Conservation (phyloP, 2,329 filamentous ascomycete genomes). For the Penicillium griseofulvum region DNA sequence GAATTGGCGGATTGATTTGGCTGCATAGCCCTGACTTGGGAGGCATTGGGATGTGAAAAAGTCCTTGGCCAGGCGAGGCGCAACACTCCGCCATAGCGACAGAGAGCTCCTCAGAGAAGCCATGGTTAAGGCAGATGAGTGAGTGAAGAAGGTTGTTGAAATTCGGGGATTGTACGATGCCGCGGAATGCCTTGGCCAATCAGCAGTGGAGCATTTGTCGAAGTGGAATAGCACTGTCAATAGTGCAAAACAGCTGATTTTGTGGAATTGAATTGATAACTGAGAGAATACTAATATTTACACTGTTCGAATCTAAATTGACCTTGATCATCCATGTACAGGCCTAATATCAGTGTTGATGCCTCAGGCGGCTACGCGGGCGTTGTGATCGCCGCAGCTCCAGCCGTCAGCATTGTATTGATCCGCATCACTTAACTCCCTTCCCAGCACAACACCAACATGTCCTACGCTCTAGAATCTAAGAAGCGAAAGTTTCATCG, state of each 20-base stretch:
- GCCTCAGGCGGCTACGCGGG: constrained; percentile 25
- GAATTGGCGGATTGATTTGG: constrained; percentile 33
- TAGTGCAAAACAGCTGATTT: neutral
- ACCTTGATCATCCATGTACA: neutral
- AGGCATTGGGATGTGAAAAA: constrained; percentile 46
- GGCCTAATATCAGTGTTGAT: neutral
- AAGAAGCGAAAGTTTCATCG: constrained; percentile 51
- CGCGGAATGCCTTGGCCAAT: constrained; percentile 18
- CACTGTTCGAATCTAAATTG: neutral
- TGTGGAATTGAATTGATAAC: neutral
- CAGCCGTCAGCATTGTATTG: constrained; percentile 6
- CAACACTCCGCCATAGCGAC: constrained; percentile 34
- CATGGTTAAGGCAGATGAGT: constrained; percentile 25
- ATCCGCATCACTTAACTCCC: constrained; percentile 7
- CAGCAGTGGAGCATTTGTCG: constrained; percentile 20
- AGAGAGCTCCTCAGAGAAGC: constrained; percentile 33
- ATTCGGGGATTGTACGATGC: constrained; percentile 20
- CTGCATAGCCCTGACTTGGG: constrained; percentile 29
- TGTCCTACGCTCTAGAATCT: constrained; percentile 47
- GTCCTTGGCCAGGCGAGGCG: constrained; percentile 38
- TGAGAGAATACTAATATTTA: neutral
- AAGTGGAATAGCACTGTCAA: neutral
- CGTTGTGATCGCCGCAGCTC: constrained; percentile 15
- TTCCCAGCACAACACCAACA: constrained; percentile 18
- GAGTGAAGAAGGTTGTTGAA: constrained; percentile 11